Conservation (phyloP, 768 basidiomycete genomes). For the Brasilioporus rufonigricans region DNA sequence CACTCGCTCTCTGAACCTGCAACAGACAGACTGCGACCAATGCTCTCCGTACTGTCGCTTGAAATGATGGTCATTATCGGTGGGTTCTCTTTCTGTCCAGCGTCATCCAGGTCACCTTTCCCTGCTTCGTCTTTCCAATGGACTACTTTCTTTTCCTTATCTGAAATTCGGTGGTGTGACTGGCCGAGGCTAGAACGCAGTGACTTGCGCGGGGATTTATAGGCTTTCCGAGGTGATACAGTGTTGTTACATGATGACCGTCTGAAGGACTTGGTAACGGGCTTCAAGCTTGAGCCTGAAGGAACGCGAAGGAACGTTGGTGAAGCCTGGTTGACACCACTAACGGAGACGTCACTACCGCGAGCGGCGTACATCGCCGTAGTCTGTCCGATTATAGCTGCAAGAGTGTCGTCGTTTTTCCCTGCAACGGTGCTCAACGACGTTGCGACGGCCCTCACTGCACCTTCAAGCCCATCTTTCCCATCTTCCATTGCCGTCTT, state of each 20-base stretch:
- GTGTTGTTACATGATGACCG: slow-evolving; percentile 41
- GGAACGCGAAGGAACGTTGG: slow-evolving; percentile 43
- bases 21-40: slow-evolving; percentile 39
- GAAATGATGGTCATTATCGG: slow-evolving; percentile 30
- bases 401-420: slow-evolving; percentile 70
- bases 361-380: slow-evolving; percentile 55
- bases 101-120: slow-evolving; percentile 76
- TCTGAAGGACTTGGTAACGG: slow-evolving; percentile 40
- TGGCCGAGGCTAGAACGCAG: slow-evolving; percentile 61
- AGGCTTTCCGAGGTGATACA: slow-evolving; percentile 47
- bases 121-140: slow-evolving; percentile 88
- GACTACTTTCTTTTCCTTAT: slow-evolving; percentile 73
- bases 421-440: slow-evolving; percentile 55
- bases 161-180: slow-evolving; percentile 62
- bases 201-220: slow-evolving; percentile 69
- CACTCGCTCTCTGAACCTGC: slow-evolving; percentile 82
- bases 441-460: slow-evolving; percentile 47
- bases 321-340: slow-evolving; percentile 46
- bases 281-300: slow-evolving; percentile 50
- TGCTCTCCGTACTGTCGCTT: slow-evolving; percentile 36
- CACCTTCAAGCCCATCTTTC: slow-evolving; percentile 36
- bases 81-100: slow-evolving; percentile 31
- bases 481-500: slow-evolving; percentile 37
- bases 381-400: slow-evolving; percentile 63
- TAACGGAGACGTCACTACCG: slow-evolving; percentile 35